Percentiles rank a stretch among this genome's conserved stretches.
Evolutionary conservation across 441 rosid genomes (phyloP).

Genomic region (Gossypium davidsonii): DNA sequence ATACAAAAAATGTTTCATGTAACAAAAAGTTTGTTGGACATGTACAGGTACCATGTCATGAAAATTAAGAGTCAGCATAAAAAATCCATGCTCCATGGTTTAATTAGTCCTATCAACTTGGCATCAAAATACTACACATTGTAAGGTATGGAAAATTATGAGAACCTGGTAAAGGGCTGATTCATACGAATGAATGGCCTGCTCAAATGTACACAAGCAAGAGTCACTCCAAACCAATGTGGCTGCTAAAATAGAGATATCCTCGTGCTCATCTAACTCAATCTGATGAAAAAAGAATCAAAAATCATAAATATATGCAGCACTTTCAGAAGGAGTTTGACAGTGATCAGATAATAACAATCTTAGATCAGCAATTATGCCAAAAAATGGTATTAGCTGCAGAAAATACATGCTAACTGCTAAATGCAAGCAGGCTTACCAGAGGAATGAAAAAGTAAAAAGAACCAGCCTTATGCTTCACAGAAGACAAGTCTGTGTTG

Average conservation of each 20-base stretch:
- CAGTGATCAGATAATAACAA: neutral
- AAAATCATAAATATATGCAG: conserved; percentile 12
- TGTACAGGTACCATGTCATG: neutral
- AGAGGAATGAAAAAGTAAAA: conserved; percentile 76
- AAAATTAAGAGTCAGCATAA: neutral
- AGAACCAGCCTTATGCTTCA: conserved; percentile 58
- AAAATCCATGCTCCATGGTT: neutral
- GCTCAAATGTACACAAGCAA: conserved; percentile 42
- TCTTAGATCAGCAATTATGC: neutral
- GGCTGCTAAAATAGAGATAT: conserved; percentile 64
- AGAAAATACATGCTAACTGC: neutral
- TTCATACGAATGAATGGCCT: conserved; percentile 58
- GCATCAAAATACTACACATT: neutral
- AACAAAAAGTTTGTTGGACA: neutral
- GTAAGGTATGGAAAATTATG: neutral
- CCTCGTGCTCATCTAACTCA: conserved; percentile 67
- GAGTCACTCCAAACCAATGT: conserved; percentile 78
- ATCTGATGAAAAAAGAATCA: conserved; percentile 48
- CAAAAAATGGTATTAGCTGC: neutral
- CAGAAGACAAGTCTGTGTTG: conserved; percentile 31
- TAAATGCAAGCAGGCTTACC: conserved; percentile 35
- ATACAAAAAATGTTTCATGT: neutral
- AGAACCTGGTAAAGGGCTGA: conserved; percentile 60
- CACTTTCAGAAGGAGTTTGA: conserved; percentile 8
- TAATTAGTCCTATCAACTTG: neutral